Conservation (phyloP, 257 asterid genomes). For the Osmanthus fragrans region DNA sequence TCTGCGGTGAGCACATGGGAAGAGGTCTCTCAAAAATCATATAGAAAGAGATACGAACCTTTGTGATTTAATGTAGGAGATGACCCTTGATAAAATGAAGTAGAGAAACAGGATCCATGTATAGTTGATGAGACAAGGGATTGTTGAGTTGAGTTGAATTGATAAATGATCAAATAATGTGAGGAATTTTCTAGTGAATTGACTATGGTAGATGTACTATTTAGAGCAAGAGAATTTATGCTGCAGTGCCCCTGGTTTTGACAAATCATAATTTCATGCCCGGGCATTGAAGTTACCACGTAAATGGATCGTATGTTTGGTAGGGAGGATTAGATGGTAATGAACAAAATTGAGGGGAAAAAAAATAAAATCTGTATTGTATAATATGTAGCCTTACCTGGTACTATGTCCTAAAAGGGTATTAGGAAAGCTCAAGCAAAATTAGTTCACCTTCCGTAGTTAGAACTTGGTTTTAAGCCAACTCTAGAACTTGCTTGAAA, state of each 20-base stretch:
- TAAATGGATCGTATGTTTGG: neutral
- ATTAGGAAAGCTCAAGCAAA: neutral
- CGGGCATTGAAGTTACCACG: neutral
- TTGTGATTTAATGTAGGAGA: neutral
- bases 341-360: no score
- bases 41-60: neutral
- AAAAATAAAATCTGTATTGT: neutral
- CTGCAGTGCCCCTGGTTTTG: neutral
- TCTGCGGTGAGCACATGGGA: neutral
- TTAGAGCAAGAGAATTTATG: neutral
- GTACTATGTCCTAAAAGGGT: neutral
- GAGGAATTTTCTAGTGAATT: neutral
- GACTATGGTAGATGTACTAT: neutral
- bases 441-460: neutral
- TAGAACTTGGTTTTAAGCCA: neutral
- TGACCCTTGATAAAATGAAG: neutral
- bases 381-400: neutral
- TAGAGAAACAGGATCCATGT: neutral
- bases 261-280: neutral
- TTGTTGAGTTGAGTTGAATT: neutral
- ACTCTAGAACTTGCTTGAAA: neutral
- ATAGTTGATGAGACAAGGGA: neutral
- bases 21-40: neutral
- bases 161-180: neutral
- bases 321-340: neutral